A percentile compares a stretch with the other conserved stretches of the same genome.
Conservation (phyloP, 192 early-diverging fungal genomes). For the Podila verticillata region DNA sequence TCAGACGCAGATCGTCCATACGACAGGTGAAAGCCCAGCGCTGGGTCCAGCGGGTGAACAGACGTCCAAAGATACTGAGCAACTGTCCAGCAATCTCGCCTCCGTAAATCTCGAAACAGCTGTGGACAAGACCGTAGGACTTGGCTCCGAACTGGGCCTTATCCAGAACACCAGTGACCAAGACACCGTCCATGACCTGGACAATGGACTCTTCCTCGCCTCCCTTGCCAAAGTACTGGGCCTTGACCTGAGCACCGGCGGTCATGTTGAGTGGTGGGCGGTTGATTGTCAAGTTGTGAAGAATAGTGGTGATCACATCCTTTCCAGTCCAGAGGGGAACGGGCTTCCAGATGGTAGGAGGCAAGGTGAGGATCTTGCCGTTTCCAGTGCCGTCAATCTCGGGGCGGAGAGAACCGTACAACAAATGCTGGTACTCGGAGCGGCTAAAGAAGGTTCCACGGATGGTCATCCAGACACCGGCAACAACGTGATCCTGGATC, state of each 20-base stretch:
- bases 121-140: constrained; percentile 93
- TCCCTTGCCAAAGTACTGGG: constrained; percentile 83
- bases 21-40: constrained; percentile 93
- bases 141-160: constrained; percentile 97
- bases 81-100: constrained; percentile 88
- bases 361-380: constrained; percentile 84
- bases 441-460: constrained; percentile 89
- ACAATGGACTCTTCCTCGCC: constrained; percentile 88
- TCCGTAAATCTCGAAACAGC: constrained; percentile 95
- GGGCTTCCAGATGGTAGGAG: constrained; percentile 88
- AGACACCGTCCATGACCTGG: constrained; percentile 86
- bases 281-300: constrained; percentile 89
- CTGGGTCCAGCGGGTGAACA: constrained; percentile 93
- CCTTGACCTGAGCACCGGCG: constrained; percentile 88
- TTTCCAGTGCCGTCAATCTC: constrained; percentile 72
- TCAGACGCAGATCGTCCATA: constrained; percentile 97
- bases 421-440: constrained; percentile 93
- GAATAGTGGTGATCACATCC: constrained; percentile 93
- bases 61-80: constrained; percentile 87
- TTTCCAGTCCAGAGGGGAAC: constrained; percentile 95
- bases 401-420: constrained; percentile 89
- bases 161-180: constrained; percentile 94
- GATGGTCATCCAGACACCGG: constrained; percentile 93
- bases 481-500: constrained; percentile 98
- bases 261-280: constrained; percentile 84